Evolutionary conservation across 179 eudicot species (phyloP).

Genomic region (Gypsophila paniculata): DNA sequence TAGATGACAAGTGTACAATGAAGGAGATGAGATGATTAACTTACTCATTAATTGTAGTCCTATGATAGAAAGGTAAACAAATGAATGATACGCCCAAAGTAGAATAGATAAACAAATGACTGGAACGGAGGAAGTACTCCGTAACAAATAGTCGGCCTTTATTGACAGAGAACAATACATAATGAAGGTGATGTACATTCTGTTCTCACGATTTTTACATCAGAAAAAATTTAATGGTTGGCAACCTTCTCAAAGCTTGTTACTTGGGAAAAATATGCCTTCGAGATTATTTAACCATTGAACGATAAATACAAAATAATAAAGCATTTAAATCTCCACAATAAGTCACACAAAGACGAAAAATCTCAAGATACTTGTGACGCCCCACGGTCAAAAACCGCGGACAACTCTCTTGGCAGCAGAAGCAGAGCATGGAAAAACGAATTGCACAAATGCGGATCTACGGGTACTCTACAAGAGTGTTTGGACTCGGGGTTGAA

Average conservation of each 20-base stretch:
- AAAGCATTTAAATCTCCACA: slow-evolving; percentile 13
- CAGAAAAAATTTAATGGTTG: slow-evolving; percentile 6
- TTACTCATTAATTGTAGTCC: too few relatives aligned
- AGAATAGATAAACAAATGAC: too few relatives aligned
- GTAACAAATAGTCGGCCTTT: slow-evolving; percentile 10
- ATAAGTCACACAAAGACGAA: slow-evolving; percentile 13
- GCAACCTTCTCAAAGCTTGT: slow-evolving; percentile 10
- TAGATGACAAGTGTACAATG: too few relatives aligned
- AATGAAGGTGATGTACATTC: not conserved
- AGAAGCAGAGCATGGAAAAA: slow-evolving; percentile 20
- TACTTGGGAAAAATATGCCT: slow-evolving; percentile 21
- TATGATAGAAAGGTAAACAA: too few relatives aligned
- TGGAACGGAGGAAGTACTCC: too few relatives aligned
- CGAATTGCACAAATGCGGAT: slow-evolving; percentile 22
- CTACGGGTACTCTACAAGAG: slow-evolving; percentile 27
- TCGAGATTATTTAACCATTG: slow-evolving; percentile 22
- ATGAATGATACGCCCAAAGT: too few relatives aligned
- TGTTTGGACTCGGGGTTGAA: slow-evolving; percentile 17
- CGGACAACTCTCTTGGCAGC: slow-evolving; percentile 21
- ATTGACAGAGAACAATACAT: slow-evolving; percentile 14
- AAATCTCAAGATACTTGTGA: slow-evolving; percentile 1
- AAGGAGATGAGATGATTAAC: too few relatives aligned
- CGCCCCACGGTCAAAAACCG: slow-evolving; percentile 14
- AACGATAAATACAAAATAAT: slow-evolving; percentile 27
- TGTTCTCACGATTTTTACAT: not conserved